These are phyloP conservation scores for Myxozyma sirexii DNA, from an alignment of 805 yeast genomes.

Conservation along the genomic window DNA sequence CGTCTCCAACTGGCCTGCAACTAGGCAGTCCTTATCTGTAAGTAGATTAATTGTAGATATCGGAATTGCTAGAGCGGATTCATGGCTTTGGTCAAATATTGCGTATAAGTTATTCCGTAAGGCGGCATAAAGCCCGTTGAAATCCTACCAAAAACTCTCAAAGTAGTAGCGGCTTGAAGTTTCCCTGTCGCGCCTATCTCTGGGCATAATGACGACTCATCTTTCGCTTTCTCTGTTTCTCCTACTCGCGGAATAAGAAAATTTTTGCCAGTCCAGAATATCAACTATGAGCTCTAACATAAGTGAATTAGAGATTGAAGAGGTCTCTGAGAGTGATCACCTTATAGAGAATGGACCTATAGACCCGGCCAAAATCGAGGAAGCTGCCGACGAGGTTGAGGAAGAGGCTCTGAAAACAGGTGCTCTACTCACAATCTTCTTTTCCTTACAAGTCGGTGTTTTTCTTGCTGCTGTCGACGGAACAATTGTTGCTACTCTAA, in stretches of 20 bases:
- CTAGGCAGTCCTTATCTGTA: too few relatives aligned
- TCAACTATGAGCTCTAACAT: conserved; percentile 9
- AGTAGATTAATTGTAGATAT: too few relatives aligned
- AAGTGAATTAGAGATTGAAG: conserved; percentile 16
- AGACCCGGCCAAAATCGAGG: conserved; percentile 9
- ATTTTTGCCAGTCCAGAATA: background rate
- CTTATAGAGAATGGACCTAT: conserved; percentile 6
- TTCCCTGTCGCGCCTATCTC: too few relatives aligned
- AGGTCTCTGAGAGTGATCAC: conserved; percentile 8
- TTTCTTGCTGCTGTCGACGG: conserved; percentile 55
- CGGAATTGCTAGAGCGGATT: too few relatives aligned
- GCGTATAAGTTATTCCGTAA: too few relatives aligned
- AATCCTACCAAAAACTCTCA: too few relatives aligned
- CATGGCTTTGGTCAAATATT: too few relatives aligned
- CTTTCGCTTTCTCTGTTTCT: background rate
- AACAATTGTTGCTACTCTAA: conserved; percentile 57
- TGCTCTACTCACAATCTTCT: conserved; percentile 23
- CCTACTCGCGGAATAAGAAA: background rate
- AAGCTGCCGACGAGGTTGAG: conserved; percentile 28
- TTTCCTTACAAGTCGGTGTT: conserved; percentile 45
- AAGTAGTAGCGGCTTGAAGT: too few relatives aligned
- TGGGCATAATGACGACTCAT: background rate
- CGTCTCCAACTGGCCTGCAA: too few relatives aligned
- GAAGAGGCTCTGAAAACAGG: conserved; percentile 15
- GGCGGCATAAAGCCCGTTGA: too few relatives aligned